Evolutionary conservation across 306 rosid species (phyloP), one percentile per base, ranked within the genome.

Genomic region (Begonia fuchsioides): DNA sequence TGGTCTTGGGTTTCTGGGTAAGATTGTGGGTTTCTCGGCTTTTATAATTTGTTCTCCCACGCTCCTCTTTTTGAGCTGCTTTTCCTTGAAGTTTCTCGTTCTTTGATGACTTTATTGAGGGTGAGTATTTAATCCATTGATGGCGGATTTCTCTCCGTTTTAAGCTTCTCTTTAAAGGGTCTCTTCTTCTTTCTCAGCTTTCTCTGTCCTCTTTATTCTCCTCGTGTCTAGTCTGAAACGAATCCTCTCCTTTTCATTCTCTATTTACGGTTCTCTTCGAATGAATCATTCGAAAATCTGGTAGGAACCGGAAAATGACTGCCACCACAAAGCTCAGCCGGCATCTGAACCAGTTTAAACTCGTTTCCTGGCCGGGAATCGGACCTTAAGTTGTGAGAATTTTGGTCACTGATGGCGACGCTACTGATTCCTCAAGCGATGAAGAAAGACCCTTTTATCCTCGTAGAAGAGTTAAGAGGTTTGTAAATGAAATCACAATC

Each of bases 401-500:
- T 38, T 67, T 67, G 0, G 81, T 85, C 38, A 77, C 77, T 0
- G 98, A 90, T 71, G 72, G 62, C 10, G 66, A 79, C 11, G 95
- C 93, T 10, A 90, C 98, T 3, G 98, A 90, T 63, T 85, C 87
- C 13, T 85, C 95, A 54, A 69, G 90, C 35, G 97, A 81, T 47
- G 94, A 84, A 16, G 87, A 81, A 17, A 51, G 43, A 1, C 52
- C 15, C 5, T 0, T 12, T 10, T 14, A 18, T 13, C 3, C n/a
- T 17, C 70, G 73, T 12, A 81, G 43, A 12, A 64, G 93, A 1
- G 76, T 56, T 0, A 77, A 51, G 52, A 85, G 55, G 67, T 73
- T 72, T 39, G 71, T 90, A 8, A 77, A 79, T 64, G 87, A 85
- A 71, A 75, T 90, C 52, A 39, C 76, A 1, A 69, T 90, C 10